Conservation (phyloP, 441 rosid genomes). For the Syzygium malaccense region DNA sequence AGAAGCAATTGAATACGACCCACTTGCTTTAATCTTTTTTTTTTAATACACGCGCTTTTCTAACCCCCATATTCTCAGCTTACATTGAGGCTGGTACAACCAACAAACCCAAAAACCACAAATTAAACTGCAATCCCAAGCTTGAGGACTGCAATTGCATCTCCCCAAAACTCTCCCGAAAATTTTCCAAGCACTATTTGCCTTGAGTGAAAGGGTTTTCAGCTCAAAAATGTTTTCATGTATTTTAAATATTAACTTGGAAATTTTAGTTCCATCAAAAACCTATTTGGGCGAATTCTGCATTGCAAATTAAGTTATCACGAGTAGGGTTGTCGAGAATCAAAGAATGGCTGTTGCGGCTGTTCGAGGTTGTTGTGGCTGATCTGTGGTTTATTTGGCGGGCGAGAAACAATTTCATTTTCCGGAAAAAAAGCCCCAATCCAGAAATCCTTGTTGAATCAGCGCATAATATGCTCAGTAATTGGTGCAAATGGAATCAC, state of each 20-base stretch:
- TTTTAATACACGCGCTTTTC: background rate
- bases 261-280: background rate
- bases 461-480: no score
- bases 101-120: background rate
- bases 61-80: background rate
- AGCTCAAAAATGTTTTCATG: background rate
- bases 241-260: background rate
- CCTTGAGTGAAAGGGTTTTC: background rate
- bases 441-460: no score
- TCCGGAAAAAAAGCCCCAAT: no score
- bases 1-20: background rate
- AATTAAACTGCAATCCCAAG: background rate
- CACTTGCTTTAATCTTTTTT: background rate
- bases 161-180: background rate
- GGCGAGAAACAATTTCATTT: no score
- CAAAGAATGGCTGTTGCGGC: no score
- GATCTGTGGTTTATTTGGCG: no score
- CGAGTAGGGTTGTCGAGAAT: no score
- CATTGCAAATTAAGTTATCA: no score
- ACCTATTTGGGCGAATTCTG: no score
- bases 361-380: no score
- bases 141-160: background rate
- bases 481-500: no score
- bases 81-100: background rate
- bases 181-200: background rate